Base-by-base conservation (phyloP, 495 filamentous ascomycete genomes). In the Podospora pseudopauciseta region DNA sequence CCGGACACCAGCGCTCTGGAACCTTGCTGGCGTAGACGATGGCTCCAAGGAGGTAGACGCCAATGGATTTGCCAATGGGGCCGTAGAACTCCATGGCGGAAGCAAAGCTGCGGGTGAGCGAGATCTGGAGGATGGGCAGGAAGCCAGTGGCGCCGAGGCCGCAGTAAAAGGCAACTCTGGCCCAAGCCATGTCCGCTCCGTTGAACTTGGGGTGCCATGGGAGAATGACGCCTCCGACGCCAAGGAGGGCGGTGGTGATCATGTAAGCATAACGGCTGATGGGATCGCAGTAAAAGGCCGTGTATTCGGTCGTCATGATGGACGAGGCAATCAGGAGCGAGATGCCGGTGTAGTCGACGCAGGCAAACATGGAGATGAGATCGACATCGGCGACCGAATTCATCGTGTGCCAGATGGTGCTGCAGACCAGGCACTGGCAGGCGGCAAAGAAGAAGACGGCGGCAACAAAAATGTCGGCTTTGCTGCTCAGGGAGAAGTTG, bases 171-270 rank as follows among this genome's bases (percentile, higher is more conserved):
- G 86, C 88, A 20, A 99, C 95, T 55, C 95, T 90, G 28, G 87
- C 85, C 92, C 96, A 97, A 20, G 90, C 88, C 90, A 97, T 93
- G 74, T 99, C 92, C 44, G 85, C 78, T 18, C 90, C 91, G 76
- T 99, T 99, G 82, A 99, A 99, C 15, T 86, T 90, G 1, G 95
- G 96, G 77, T 97, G 91, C 95, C 95, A 99, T 7, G 95, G 95
- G 4, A 99, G 83, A 64, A 98, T 93, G 69, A 94, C 91, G 30
- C 95, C 95, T 63, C 88, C 92, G 66, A 97, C 81, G 28, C 95
- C 94, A 18, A 99, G 85, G 19, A 88, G 77, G 71, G 91, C 88
- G 6, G 95, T 98, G 20, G 90, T 83, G 55, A 85, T 79, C 77
- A 99, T 94, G 80, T 97, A 99, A 30, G 88, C 82, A 86, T 90